These are phyloP conservation scores for Glonium stellatum DNA, from an alignment of 495 filamentous ascomycete species.

Conservation along the genomic window DNA sequence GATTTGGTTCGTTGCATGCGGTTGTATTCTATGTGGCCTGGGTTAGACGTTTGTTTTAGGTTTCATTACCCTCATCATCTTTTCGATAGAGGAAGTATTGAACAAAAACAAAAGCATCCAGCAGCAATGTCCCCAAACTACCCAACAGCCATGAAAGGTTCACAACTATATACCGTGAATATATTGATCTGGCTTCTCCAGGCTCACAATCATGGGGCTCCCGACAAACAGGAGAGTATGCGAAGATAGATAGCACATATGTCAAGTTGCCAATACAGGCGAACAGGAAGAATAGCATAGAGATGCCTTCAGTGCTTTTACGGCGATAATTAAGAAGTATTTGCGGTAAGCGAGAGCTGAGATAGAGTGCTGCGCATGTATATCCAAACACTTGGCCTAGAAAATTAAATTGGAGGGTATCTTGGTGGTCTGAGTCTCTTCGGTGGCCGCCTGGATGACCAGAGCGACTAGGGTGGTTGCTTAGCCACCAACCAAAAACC, in stretches of 20 bases:
- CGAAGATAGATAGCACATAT: slow-evolving; percentile 86
- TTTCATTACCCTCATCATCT: slow-evolving; percentile 31
- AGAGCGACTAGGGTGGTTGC: slow-evolving; percentile 28
- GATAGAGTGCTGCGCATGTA: slow-evolving; percentile 64
- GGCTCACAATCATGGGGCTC: slow-evolving; percentile 37
- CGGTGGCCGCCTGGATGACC: slow-evolving; percentile 20
- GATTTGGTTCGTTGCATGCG: too few species aligned
- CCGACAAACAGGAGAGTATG: slow-evolving; percentile 62
- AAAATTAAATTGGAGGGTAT: slow-evolving; percentile 54
- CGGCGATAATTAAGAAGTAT: slow-evolving; percentile 82
- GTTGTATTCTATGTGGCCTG: too few species aligned
- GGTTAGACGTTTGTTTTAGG: too few species aligned
- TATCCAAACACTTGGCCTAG: slow-evolving; percentile 53
- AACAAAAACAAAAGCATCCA: slow-evolving; percentile 79
- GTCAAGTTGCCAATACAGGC: slow-evolving; percentile 91
- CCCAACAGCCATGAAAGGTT: slow-evolving; percentile 87
- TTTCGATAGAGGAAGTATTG: slow-evolving; percentile 83
- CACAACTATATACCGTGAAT: slow-evolving; percentile 73
- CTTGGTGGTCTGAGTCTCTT: slow-evolving; percentile 19
- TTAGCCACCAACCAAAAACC: slow-evolving; percentile 78
- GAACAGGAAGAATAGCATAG: slow-evolving; percentile 91
- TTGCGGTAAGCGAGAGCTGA: slow-evolving; percentile 82
- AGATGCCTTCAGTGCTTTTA: slow-evolving; percentile 85
- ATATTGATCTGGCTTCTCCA: slow-evolving; percentile 53
- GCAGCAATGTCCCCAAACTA: slow-evolving; percentile 74